phyloP scores from a whole-genome alignment of 2,329 filamentous ascomycete genomes.

The Scedosporium boydii region DNA sequence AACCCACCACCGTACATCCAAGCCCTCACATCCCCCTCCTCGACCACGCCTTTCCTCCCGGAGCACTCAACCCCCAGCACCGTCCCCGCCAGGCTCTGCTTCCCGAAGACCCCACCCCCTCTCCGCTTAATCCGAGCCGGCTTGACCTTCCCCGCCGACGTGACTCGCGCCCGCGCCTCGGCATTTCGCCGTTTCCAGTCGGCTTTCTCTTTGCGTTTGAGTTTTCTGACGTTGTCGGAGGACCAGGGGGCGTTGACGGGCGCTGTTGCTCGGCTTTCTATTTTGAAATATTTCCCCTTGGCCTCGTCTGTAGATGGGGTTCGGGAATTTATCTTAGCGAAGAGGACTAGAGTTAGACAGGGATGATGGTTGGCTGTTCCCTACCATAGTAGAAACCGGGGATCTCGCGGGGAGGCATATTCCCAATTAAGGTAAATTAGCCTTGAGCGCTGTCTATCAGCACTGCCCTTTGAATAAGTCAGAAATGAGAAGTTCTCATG shows the following conservation, averaged over 20 bases:
- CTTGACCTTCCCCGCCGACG: slow-evolving; percentile 18
- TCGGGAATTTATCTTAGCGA: background rate
- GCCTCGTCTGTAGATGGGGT: slow-evolving; percentile 30
- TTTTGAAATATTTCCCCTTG: slow-evolving; percentile 60
- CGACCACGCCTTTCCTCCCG: slow-evolving; percentile 14
- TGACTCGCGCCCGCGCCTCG: slow-evolving; percentile 28
- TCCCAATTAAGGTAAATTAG: background rate
- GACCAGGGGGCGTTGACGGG: slow-evolving; percentile 44
- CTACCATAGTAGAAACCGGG: slow-evolving; percentile 48
- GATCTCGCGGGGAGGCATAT: slow-evolving; percentile 21
- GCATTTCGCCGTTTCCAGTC: slow-evolving; percentile 20
- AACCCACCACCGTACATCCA: slow-evolving; percentile 26
- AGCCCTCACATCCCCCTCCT: slow-evolving; percentile 28
- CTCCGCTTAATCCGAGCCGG: slow-evolving; percentile 17
- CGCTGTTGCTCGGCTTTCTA: slow-evolving; percentile 48
- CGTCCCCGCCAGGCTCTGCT: slow-evolving; percentile 12
- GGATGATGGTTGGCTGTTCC: background rate
- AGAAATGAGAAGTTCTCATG: no score
- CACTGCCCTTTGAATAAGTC: no score
- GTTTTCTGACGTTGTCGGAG: slow-evolving; percentile 46
- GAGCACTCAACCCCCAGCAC: background rate
- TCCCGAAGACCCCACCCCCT: slow-evolving; percentile 5
- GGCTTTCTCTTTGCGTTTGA: slow-evolving; percentile 33
- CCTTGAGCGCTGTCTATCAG: background rate
- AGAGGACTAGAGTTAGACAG: no score